Conservation (phyloP, 2,329 filamentous ascomycete genomes). For the Cladophialophora immunda region DNA sequence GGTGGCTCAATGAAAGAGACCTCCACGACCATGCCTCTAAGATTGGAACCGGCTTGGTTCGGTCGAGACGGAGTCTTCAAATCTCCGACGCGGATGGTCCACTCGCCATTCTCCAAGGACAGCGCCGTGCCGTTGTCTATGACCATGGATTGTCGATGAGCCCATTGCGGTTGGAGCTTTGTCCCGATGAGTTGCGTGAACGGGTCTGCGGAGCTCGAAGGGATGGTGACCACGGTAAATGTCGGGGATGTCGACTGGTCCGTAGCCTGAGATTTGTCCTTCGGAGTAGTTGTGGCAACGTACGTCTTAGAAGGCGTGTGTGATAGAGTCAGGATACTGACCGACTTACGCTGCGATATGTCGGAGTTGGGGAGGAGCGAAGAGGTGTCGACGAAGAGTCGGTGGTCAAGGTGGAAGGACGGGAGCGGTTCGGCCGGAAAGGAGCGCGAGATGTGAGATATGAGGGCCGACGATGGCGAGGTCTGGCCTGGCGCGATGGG, state of each 20-base stretch:
- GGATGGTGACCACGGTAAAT: slow-evolving; percentile 35
- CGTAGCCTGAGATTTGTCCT: slow-evolving; percentile 19
- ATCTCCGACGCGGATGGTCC: slow-evolving; percentile 39
- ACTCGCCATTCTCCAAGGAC: slow-evolving; percentile 30
- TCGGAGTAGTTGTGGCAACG: slow-evolving; percentile 30
- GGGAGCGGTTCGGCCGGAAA: slow-evolving; percentile 37
- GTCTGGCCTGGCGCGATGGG: slow-evolving; percentile 28
- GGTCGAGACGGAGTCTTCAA: slow-evolving; percentile 32
- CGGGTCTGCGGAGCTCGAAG: slow-evolving; percentile 31
- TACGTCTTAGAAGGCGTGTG: slow-evolving; percentile 35
- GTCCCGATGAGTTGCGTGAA: slow-evolving; percentile 38
- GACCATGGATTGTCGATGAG: slow-evolving; percentile 35
- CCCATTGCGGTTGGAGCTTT: slow-evolving; percentile 41
- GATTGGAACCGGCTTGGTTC: slow-evolving; percentile 29
- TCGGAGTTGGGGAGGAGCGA: slow-evolving; percentile 39
- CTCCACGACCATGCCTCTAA: slow-evolving; percentile 38
- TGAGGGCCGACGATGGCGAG: slow-evolving; percentile 33
- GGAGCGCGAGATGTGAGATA: slow-evolving; percentile 39
- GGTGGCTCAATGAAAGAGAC: slow-evolving; percentile 21
- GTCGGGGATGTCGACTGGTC: slow-evolving; percentile 9
- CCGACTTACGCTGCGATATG: slow-evolving; percentile 32
- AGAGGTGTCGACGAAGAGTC: slow-evolving; percentile 41
- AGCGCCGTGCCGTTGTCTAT: slow-evolving; percentile 38
- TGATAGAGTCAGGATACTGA: slow-evolving; percentile 37
- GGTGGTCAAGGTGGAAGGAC: slow-evolving; percentile 38